phyloP scores from a whole-genome alignment of 192 early-diverging fungal genomes.

The Chytriomyces sp. region DNA sequence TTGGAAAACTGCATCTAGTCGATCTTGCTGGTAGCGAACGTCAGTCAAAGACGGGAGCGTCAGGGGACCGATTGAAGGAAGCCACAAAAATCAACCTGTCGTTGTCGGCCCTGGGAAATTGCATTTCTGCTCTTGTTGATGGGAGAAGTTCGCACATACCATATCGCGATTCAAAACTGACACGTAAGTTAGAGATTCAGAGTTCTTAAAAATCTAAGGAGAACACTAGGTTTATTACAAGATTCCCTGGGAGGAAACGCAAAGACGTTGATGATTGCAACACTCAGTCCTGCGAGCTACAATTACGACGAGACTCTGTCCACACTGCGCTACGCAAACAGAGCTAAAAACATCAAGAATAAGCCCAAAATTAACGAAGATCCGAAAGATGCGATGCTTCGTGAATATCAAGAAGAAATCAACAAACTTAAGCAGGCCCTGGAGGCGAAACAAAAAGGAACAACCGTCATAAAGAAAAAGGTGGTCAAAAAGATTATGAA shows the following conservation, averaged over 20 bases:
- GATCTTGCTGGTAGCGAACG: slow-evolving; percentile 66
- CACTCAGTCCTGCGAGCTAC: slow-evolving; percentile 59
- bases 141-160: slow-evolving; percentile 64
- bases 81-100: slow-evolving; percentile 68
- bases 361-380: slow-evolving; percentile 69
- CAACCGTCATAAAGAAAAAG: slow-evolving; percentile 44
- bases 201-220: background rate
- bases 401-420: slow-evolving; percentile 69
- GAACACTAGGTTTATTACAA: slow-evolving; percentile 54
- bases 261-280: slow-evolving; percentile 71
- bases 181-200: slow-evolving; percentile 37
- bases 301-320: slow-evolving; percentile 66
- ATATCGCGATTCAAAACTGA: slow-evolving; percentile 67
- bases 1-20: slow-evolving; percentile 65
- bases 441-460: slow-evolving; percentile 48
- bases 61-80: slow-evolving; percentile 64
- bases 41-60: slow-evolving; percentile 64
- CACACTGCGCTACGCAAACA: slow-evolving; percentile 64
- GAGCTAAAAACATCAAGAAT: slow-evolving; percentile 70
- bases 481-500: slow-evolving; percentile 57
- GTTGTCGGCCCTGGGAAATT: slow-evolving; percentile 64
- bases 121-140: slow-evolving; percentile 66
- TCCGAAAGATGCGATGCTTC: slow-evolving; percentile 67
- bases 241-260: slow-evolving; percentile 69
- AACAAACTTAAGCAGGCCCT: slow-evolving; percentile 53